Conservation (phyloP, 2,329 filamentous ascomycete species). For the Rasamsonia emersonii region DNA sequence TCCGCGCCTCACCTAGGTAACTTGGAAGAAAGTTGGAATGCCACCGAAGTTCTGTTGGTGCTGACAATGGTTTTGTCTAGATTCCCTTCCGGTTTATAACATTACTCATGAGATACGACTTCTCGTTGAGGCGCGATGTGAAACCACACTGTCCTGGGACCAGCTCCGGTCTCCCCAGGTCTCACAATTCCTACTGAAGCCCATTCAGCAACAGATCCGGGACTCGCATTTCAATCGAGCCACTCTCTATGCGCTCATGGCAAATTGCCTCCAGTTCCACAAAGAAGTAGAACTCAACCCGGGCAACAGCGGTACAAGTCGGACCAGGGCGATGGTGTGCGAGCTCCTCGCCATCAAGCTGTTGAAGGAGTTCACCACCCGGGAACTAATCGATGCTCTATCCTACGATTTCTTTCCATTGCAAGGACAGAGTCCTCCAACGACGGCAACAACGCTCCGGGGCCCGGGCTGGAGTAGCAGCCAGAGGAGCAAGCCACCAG, state of each 20-base stretch:
- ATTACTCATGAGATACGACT: constrained; percentile 84
- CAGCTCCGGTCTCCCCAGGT: constrained; percentile 92
- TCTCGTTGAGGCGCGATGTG: constrained; percentile 73
- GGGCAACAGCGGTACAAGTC: constrained; percentile 74
- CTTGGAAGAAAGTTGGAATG: constrained; percentile 1
- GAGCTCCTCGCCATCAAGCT: constrained; percentile 85
- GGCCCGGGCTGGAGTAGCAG: constrained; percentile 23
- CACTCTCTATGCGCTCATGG: constrained; percentile 81
- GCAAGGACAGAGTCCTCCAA: constrained; percentile 59
- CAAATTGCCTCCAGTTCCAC: constrained; percentile 85
- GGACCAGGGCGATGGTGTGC: constrained; percentile 78
- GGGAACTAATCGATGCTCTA: constrained; percentile 86
- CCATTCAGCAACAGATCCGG: constrained; percentile 83
- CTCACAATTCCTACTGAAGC: constrained; percentile 90
- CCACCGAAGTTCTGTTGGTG: background rate
- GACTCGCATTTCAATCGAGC: constrained; percentile 75
- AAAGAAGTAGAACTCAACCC: constrained; percentile 79
- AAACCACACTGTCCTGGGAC: constrained; percentile 90
- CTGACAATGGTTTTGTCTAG: too few species aligned
- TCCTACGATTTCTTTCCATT: constrained; percentile 93
- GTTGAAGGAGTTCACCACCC: constrained; percentile 78
- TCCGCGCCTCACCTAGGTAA: constrained; percentile 68
- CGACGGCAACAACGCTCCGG: constrained; percentile 27
- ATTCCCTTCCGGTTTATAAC: constrained; percentile 79
- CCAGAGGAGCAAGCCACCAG: constrained; percentile 38